Percentiles rank a stretch among this genome's conserved stretches.
These are phyloP conservation scores for Zygosaccharomyces pseudorouxii DNA, from an alignment of 805 yeast species.

Conservation along the genomic window DNA sequence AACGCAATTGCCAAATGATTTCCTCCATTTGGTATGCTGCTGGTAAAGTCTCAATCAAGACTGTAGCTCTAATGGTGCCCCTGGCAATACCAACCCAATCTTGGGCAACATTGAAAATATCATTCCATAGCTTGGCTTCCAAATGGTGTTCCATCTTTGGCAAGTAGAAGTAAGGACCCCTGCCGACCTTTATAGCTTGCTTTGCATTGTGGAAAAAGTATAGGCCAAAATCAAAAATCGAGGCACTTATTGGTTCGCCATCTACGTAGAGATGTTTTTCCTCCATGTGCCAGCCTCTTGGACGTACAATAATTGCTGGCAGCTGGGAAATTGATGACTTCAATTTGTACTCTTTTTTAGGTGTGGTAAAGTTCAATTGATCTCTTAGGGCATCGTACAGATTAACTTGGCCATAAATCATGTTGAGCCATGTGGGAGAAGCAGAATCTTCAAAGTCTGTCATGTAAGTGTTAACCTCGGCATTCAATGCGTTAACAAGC, in stretches of 20 bases:
- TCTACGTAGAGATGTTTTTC: conserved; percentile 69
- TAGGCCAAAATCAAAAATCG: conserved; percentile 73
- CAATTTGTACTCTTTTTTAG: conserved; percentile 45
- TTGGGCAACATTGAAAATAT: conserved; percentile 70
- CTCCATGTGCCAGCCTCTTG: conserved; percentile 84
- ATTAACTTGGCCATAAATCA: conserved; percentile 77
- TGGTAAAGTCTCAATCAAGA: conserved; percentile 76
- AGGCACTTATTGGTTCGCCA: conserved; percentile 73
- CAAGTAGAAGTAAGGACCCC: conserved; percentile 76
- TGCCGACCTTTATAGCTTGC: conserved; percentile 55
- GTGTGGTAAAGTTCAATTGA: conserved; percentile 48
- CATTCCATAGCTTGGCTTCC: conserved; percentile 83
- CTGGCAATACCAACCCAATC: conserved; percentile 63
- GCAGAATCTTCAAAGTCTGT: conserved; percentile 82
- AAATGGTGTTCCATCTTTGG: conserved; percentile 85
- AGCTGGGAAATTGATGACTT: conserved; percentile 42
- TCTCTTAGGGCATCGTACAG: conserved; percentile 71
- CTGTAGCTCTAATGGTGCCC: conserved; percentile 79
- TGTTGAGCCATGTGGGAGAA: conserved; percentile 78
- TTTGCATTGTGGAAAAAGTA: conserved; percentile 73
- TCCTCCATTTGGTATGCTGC: conserved; percentile 87
- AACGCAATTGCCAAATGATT: conserved; percentile 69
- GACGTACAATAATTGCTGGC: conserved; percentile 78
- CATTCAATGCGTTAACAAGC: conserved; percentile 77
- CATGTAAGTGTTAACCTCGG: conserved; percentile 78